Evolutionary conservation across 495 filamentous ascomycete genomes (phyloP), one percentile per base, ranked within the genome.

Genomic region (Lophium mytilinum): DNA sequence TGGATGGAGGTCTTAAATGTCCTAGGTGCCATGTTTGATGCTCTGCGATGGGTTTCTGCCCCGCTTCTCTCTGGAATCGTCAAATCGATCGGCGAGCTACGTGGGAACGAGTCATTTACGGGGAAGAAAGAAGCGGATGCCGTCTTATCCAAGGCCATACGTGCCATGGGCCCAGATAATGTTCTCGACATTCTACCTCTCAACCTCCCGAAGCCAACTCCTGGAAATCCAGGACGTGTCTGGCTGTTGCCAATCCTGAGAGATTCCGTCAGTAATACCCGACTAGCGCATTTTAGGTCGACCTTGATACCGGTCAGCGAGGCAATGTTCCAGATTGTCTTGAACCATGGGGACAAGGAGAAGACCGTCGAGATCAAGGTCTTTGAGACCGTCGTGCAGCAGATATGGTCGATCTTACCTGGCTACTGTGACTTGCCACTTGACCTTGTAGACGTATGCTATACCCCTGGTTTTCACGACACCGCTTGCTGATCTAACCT

Each of bases 1-100:
- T 98, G 93, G 94, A 83, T 86, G 73, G 92, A 97, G 67, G 87
- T 94, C 9, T 96, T 97, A 73, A 89, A 86, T 62, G 86, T 97
- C 9, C 78, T 94, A 50, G 83, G 82, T n/a, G 85, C 87, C 33
- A 84, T 92, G 69, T 93, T 97, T 58, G 86, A 93, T 53, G 78
- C 83, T n/a, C 79, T 94, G 55, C 80, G 83, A 61, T 96, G 90
- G 90, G 83, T 84, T 40, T 84, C 90, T 5, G 75, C 80, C 51
- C 89, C 90, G 7, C 83, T 90, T 62, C 75, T 96, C 41, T 73
- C 79, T 18, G 81, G 83, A 30, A 80, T 91, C 52, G 80, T 90
- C 50, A 84, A 79, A 54, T 86, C 78, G 9, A 75, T 97, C 50
- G 94, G 93, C 36, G 90, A 96, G 51, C 80, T 98, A 51, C 86